These are phyloP conservation scores for Royoungia palumana DNA, from an alignment of 768 basidiomycete genomes.

Conservation along the genomic window DNA sequence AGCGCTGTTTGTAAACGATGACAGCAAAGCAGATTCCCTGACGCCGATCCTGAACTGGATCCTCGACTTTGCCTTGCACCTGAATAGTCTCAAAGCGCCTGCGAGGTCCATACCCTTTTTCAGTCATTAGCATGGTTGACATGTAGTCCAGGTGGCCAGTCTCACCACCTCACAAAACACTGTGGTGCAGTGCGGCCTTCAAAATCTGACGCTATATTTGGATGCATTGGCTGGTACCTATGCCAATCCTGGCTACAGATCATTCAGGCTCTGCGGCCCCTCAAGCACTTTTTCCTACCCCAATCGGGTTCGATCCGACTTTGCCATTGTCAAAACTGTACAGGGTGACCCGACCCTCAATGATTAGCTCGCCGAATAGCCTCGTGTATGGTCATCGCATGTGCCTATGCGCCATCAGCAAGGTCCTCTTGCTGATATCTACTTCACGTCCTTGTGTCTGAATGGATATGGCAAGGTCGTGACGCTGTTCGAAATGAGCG, in stretches of 20 bases:
- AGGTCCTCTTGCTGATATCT: conserved; percentile 19
- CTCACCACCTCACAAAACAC: not conserved
- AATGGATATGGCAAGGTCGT: conserved; percentile 37
- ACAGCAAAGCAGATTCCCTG: conserved; percentile 12
- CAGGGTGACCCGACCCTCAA: not conserved
- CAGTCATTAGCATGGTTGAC: not conserved
- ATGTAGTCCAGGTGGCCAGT: not conserved
- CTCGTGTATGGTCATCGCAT: conserved; percentile 36
- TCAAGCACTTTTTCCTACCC: conserved; percentile 22
- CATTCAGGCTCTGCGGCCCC: conserved; percentile 36
- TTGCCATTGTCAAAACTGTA: conserved; percentile 25
- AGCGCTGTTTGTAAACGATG: conserved; percentile 32
- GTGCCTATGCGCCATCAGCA: conserved; percentile 26
- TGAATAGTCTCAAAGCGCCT: not conserved
- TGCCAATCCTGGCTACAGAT: conserved; percentile 35
- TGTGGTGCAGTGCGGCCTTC: not conserved
- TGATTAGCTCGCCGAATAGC: conserved; percentile 32
- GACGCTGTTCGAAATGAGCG: conserved; percentile 31
- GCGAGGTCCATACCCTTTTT: conserved; percentile 5
- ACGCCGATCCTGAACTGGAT: conserved; percentile 14
- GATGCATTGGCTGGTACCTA: conserved; percentile 37
- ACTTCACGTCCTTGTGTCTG: conserved; percentile 31
- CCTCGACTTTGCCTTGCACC: conserved; percentile 21
- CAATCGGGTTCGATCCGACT: conserved; percentile 24
- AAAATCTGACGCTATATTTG: conserved; percentile 7